Conservation (phyloP, 768 basidiomycete species). For the Mycena crocata region DNA sequence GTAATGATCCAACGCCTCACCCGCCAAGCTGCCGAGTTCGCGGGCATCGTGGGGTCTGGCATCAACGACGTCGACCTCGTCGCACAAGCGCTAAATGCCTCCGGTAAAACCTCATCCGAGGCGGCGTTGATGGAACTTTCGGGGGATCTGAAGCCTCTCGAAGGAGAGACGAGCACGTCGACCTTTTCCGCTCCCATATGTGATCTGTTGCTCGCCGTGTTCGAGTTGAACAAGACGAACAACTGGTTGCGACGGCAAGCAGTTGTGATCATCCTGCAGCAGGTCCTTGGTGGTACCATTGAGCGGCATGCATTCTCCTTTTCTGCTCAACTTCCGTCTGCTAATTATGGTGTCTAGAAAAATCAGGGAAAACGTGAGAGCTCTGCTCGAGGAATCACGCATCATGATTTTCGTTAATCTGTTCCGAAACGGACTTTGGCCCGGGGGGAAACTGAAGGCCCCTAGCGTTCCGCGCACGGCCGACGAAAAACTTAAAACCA, state of each 20-base stretch:
- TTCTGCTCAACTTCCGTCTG: background rate
- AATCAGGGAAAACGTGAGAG: conserved; percentile 82
- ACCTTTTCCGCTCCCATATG: conserved; percentile 95
- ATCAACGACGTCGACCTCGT: conserved; percentile 88
- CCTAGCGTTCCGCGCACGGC: conserved; percentile 73
- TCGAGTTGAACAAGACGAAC: conserved; percentile 95
- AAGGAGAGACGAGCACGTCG: conserved; percentile 90
- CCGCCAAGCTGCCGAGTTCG: conserved; percentile 89
- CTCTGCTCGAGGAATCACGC: conserved; percentile 74
- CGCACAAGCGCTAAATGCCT: conserved; percentile 79
- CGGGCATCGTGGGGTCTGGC: conserved; percentile 83
- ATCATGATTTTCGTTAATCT: conserved; percentile 72
- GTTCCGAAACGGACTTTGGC: conserved; percentile 86
- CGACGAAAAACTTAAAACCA: conserved; percentile 83
- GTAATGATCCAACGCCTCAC: conserved; percentile 93
- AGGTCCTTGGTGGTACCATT: conserved; percentile 94
- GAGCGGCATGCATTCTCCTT: conserved; percentile 71
- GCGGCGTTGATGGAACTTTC: conserved; percentile 79
- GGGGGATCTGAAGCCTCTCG: conserved; percentile 82
- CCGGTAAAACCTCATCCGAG: conserved; percentile 73
- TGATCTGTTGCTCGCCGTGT: conserved; percentile 91
- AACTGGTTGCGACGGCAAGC: conserved; percentile 97
- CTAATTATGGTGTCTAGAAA: conserved; percentile 66
- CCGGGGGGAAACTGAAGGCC: conserved; percentile 79
- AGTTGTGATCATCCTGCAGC: conserved; percentile 95